A percentile compares a stretch with the other conserved stretches of the same genome.
These are phyloP conservation scores for Nakazawaea wyomingensis DNA, from an alignment of 805 yeast species.

Conservation along the genomic window DNA sequence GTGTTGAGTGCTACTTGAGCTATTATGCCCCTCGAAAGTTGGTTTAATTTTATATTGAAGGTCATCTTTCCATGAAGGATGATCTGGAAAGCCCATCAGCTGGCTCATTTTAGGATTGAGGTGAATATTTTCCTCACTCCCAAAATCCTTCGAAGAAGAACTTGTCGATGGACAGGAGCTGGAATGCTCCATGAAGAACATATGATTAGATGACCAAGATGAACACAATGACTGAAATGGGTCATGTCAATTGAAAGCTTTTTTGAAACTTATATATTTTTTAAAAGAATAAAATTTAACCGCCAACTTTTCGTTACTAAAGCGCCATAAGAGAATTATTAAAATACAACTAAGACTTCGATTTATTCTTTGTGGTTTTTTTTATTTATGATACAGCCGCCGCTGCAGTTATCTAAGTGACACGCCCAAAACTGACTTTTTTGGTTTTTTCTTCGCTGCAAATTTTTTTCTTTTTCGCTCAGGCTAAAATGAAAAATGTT, in stretches of 20 bases:
- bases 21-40: no score
- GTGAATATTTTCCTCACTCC: conserved; percentile 5
- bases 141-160: conserved; percentile 10
- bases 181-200: background rate
- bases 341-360: background rate
- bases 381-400: no score
- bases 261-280: no score
- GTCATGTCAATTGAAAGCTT: no score
- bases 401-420: background rate
- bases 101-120: background rate
- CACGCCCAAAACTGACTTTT: background rate
- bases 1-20: background rate
- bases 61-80: conserved; percentile 7
- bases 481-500: no score
- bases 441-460: background rate
- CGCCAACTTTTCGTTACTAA: no score
- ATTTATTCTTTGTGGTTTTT: background rate
- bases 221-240: background rate
- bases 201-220: background rate
- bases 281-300: no score
- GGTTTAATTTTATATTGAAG: no score
- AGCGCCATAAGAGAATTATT: no score
- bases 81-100: conserved; percentile 1
- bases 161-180: conserved; percentile 11
- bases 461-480: background rate